A percentile compares a stretch with the other conserved stretches of the same genome.
Evolutionary conservation across 495 filamentous ascomycete species (phyloP).

Genomic region (Penicilliopsis zonata): DNA sequence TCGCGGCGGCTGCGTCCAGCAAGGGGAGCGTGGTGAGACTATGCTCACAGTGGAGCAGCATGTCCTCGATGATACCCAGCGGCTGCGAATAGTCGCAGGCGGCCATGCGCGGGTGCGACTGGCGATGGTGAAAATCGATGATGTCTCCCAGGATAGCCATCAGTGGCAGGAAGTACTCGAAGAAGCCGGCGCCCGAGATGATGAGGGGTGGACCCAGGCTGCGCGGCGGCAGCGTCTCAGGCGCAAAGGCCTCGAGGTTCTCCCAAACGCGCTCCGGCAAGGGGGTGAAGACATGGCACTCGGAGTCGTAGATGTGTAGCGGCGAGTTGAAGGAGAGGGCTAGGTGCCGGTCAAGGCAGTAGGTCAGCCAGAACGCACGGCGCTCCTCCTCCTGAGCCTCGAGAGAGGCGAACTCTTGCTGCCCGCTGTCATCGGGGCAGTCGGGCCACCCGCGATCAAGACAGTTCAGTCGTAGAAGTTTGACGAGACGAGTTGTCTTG

Average conservation of each 20-base stretch:
- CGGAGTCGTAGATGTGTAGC: constrained; percentile 32
- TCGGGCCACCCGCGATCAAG: constrained; percentile 9
- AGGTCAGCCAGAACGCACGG: constrained; percentile 39
- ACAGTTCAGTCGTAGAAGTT: constrained; percentile 14
- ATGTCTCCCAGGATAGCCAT: constrained; percentile 78
- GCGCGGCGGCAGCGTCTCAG: constrained; percentile 12
- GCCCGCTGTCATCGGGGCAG: background rate
- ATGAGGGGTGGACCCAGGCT: constrained; percentile 14
- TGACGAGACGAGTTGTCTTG: constrained; percentile 15
- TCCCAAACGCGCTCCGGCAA: constrained; percentile 21
- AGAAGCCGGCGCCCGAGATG: constrained; percentile 32
- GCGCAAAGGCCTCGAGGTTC: constrained; percentile 14
- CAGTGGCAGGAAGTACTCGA: constrained; percentile 72
- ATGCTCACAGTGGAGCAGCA: constrained; percentile 9
- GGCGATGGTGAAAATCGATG: constrained; percentile 65
- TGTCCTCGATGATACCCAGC: constrained; percentile 7
- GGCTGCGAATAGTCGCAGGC: constrained; percentile 9
- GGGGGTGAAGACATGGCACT: constrained; percentile 24
- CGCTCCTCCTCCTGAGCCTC: constrained; percentile 37
- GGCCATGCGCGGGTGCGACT: constrained; percentile 64
- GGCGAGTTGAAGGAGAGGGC: constrained; percentile 39
- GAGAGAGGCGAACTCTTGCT: background rate
- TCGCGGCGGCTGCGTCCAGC: no score
- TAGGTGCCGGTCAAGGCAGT: constrained; percentile 37
- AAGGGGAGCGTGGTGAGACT: constrained; percentile 7